These are phyloP conservation scores for Penicillium expansum DNA, from an alignment of 2,329 filamentous ascomycete species.

Conservation along the genomic window DNA sequence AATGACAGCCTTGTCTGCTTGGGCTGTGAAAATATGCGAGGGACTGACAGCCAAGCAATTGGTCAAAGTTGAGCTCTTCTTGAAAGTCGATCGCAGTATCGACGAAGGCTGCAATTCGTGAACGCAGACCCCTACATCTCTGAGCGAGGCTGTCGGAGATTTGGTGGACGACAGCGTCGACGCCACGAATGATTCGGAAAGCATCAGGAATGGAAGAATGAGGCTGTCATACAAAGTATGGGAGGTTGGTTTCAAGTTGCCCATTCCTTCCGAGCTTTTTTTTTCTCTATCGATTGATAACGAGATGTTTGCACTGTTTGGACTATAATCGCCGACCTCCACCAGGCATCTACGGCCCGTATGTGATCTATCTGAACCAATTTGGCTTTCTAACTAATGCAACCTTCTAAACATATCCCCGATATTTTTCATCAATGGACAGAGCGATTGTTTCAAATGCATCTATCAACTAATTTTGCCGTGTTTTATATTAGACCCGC, in stretches of 20 bases:
- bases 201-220: constrained; percentile 38
- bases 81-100: constrained; percentile 74
- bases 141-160: constrained; percentile 49
- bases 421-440: neutral
- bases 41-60: constrained; percentile 77
- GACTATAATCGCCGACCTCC: neutral
- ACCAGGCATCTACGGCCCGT: neutral
- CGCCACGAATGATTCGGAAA: constrained; percentile 50
- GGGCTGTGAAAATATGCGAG: constrained; percentile 85
- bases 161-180: constrained; percentile 45
- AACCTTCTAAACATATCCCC: constrained; percentile 7
- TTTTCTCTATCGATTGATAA: constrained; percentile 27
- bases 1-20: constrained; percentile 85
- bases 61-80: constrained; percentile 80
- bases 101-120: constrained; percentile 77
- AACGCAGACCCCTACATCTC: constrained; percentile 84
- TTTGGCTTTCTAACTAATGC: constrained; percentile 9
- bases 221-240: constrained; percentile 19
- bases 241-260: constrained; percentile 11
- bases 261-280: constrained; percentile 20
- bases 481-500: constrained; percentile 1
- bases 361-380: constrained; percentile 13
- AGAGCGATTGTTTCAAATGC: neutral
- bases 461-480: constrained; percentile 14
- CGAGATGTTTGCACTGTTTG: constrained; percentile 37